These are phyloP conservation scores for Zymoseptoria ardabiliae DNA, from an alignment of 2,329 filamentous ascomycete genomes.

Conservation along the genomic window DNA sequence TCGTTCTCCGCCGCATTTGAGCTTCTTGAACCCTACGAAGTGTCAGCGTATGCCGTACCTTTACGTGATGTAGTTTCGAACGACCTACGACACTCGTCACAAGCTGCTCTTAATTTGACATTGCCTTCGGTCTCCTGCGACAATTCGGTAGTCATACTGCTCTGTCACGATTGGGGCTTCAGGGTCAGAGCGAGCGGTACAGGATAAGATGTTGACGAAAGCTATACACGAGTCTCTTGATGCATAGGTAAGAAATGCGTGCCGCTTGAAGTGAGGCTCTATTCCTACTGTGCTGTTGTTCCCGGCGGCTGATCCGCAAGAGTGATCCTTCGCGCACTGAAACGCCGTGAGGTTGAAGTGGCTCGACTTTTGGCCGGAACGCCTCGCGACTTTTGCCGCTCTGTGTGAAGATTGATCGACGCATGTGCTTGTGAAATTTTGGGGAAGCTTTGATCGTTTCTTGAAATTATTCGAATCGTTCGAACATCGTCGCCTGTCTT, in stretches of 20 bases:
- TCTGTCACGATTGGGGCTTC: not conserved
- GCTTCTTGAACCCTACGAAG: conserved; percentile 38
- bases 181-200: not conserved
- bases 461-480: not conserved
- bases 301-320: not conserved
- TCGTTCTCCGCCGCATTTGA: conserved; percentile 38
- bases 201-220: not conserved
- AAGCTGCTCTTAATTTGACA: conserved; percentile 31
- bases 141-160: not conserved
- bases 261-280: not conserved
- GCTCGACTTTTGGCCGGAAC: not conserved
- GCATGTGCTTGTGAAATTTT: conserved; percentile 3
- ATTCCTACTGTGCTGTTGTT: not conserved
- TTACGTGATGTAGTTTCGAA: not conserved
- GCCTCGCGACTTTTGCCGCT: not conserved
- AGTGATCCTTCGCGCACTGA: not conserved
- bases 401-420: not conserved
- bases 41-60: conserved; percentile 1
- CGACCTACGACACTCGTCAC: conserved; percentile 36
- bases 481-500: not conserved
- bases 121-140: not conserved
- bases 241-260: not conserved
- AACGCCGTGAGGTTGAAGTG: not conserved
- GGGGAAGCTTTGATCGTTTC: not conserved
- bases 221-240: not conserved